These are phyloP conservation scores for Neonectria punicea DNA, from an alignment of 2,329 filamentous ascomycete genomes.

Conservation along the genomic window DNA sequence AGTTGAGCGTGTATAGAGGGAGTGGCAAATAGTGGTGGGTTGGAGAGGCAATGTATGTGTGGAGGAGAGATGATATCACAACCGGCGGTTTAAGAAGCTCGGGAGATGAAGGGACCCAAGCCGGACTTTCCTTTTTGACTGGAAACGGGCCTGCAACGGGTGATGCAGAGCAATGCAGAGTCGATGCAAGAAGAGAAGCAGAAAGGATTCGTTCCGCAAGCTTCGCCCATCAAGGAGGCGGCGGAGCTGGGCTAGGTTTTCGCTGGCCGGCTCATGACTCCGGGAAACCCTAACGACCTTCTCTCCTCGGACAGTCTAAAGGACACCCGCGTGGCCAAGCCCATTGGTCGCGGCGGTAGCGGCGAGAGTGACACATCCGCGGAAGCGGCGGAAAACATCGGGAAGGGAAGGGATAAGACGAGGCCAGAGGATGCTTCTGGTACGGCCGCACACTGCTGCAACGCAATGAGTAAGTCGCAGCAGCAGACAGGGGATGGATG, in stretches of 20 bases:
- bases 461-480: background rate
- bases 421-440: too few relatives aligned
- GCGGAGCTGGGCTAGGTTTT: background rate
- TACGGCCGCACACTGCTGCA: background rate
- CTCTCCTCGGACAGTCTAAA: background rate
- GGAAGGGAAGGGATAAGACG: slow-evolving; percentile 16
- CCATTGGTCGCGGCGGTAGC: background rate
- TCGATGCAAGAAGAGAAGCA: background rate
- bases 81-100: slow-evolving; percentile 13
- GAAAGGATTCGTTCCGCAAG: background rate
- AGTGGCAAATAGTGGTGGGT: background rate
- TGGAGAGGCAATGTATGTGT: background rate
- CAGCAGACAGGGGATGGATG: too few relatives aligned
- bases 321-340: background rate
- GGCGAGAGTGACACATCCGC: slow-evolving; percentile 5
- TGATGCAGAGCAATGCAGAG: slow-evolving; percentile 17
- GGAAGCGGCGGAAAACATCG: slow-evolving; percentile 30
- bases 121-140: slow-evolving; percentile 27
- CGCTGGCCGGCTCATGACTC: background rate
- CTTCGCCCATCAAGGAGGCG: background rate
- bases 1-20: background rate
- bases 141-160: background rate
- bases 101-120: background rate
- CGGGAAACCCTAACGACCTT: slow-evolving; percentile 18
- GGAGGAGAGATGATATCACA: slow-evolving; percentile 10